Evolutionary conservation across 345 rosid genomes (phyloP).

Genomic region (Citrus maxima): DNA sequence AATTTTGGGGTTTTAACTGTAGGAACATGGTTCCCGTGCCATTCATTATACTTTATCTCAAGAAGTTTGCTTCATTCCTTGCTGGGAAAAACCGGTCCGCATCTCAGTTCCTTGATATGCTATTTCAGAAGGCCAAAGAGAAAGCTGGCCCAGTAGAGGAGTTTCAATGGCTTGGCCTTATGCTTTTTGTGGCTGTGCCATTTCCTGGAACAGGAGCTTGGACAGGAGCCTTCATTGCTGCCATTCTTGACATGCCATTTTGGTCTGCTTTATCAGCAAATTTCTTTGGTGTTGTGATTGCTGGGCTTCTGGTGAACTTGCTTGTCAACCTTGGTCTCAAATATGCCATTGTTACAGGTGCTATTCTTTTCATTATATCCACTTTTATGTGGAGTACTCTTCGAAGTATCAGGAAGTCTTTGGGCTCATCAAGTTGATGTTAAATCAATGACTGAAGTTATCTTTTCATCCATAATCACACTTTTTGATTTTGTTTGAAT

Average conservation of each 20-base stretch:
- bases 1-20: slow-evolving; percentile 21
- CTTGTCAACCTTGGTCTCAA: slow-evolving; percentile 80
- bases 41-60: slow-evolving; percentile 70
- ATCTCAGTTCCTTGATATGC: slow-evolving; percentile 51
- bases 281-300: slow-evolving; percentile 75
- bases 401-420: slow-evolving; percentile 54
- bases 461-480: background rate
- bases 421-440: slow-evolving; percentile 34
- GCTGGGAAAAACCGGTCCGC: slow-evolving; percentile 60
- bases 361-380: slow-evolving; percentile 61
- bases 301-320: slow-evolving; percentile 81
- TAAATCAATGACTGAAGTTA: background rate
- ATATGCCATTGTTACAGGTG: slow-evolving; percentile 66
- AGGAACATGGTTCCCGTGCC: slow-evolving; percentile 99
- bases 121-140: slow-evolving; percentile 66
- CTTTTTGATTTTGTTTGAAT: background rate
- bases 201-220: slow-evolving; percentile 97
- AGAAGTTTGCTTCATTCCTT: slow-evolving; percentile 60
- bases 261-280: slow-evolving; percentile 78
- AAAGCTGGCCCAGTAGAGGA: slow-evolving; percentile 93
- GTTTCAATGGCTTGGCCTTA: slow-evolving; percentile 87
- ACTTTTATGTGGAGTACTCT: slow-evolving; percentile 87
- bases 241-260: slow-evolving; percentile 87
- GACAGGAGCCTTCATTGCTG: slow-evolving; percentile 91
- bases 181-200: slow-evolving; percentile 96